Conservation (phyloP, 148 eudicot species). For the Agrostemma githago region DNA sequence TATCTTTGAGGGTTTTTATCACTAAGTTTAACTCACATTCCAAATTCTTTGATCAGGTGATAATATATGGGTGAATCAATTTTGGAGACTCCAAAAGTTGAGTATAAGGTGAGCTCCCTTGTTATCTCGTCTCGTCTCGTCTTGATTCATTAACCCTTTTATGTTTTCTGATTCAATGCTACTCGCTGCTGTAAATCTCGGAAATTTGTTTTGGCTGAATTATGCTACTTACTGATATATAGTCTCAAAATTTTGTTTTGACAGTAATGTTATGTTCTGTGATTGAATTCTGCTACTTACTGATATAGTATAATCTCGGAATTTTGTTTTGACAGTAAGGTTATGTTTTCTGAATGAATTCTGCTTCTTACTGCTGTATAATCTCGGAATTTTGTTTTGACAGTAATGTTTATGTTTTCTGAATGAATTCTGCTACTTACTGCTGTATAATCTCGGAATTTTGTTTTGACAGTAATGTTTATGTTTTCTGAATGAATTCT, state of each 20-base stretch:
- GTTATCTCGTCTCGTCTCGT: slow-evolving; percentile 7
- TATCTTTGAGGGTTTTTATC: not conserved
- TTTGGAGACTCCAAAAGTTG: slow-evolving; percentile 43
- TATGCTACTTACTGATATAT: slow-evolving; percentile 7
- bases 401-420: not conserved
- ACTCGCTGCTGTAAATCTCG: slow-evolving; percentile 8
- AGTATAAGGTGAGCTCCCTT: slow-evolving; percentile 50
- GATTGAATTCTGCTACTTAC: not conserved
- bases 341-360: too few relatives aligned
- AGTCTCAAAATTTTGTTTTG: not conserved
- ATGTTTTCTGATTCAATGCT: slow-evolving; percentile 3
- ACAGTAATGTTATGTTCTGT: not conserved
- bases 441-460: too few relatives aligned
- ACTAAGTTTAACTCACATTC: slow-evolving; percentile 16
- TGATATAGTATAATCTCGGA: too few relatives aligned
- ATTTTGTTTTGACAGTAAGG: too few relatives aligned
- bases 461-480: too few relatives aligned
- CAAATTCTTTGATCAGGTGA: slow-evolving; percentile 25
- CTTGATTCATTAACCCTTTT: slow-evolving; percentile 22
- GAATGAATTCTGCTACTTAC: too few relatives aligned
- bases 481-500: too few relatives aligned
- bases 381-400: not conserved
- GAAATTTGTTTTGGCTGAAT: slow-evolving; percentile 1
- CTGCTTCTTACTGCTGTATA: too few relatives aligned
- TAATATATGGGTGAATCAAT: slow-evolving; percentile 61